Conservation (phyloP, 83 land plant genomes). For the Diphasiastrum complanatum region DNA sequence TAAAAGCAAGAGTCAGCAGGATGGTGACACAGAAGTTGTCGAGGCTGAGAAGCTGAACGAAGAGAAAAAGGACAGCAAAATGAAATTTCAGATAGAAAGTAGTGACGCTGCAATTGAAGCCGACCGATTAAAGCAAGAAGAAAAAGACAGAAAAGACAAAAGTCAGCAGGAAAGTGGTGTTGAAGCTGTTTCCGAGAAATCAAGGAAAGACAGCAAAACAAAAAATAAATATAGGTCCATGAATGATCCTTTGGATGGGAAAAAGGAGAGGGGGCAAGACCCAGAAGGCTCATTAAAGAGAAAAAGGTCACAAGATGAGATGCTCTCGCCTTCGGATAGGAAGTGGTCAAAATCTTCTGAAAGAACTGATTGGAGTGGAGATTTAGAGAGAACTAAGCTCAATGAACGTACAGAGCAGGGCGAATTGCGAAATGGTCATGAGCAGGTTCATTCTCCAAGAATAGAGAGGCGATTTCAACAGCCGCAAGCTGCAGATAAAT, state of each 20-base stretch:
- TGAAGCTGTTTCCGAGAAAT: no score
- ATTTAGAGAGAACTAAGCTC: not conserved
- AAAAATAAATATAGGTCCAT: not conserved
- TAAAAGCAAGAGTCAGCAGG: slow-evolving; percentile 26
- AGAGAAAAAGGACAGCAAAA: slow-evolving; percentile 1
- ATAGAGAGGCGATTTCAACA: no score
- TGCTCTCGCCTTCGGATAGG: not conserved
- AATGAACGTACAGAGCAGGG: not conserved
- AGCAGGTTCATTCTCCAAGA: no score
- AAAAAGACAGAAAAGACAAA: no score
- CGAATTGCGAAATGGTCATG: no score
- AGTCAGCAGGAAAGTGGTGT: no score
- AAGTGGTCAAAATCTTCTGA: slow-evolving; percentile 13
- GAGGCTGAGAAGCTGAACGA: slow-evolving; percentile 23
- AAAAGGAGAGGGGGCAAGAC: not conserved
- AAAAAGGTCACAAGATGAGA: slow-evolving; percentile 10
- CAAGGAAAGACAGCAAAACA: not conserved
- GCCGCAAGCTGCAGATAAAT: no score
- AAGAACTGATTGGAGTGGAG: not conserved
- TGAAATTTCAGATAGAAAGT: no score
- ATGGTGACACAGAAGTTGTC: slow-evolving; percentile 9
- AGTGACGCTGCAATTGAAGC: no score
- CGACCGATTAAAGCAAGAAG: slow-evolving; percentile 3
- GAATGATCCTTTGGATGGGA: not conserved
- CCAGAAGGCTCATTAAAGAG: slow-evolving; percentile 19